phyloP scores from a whole-genome alignment of 1,139 yeast genomes.

The Hanseniaspora uvarum region DNA sequence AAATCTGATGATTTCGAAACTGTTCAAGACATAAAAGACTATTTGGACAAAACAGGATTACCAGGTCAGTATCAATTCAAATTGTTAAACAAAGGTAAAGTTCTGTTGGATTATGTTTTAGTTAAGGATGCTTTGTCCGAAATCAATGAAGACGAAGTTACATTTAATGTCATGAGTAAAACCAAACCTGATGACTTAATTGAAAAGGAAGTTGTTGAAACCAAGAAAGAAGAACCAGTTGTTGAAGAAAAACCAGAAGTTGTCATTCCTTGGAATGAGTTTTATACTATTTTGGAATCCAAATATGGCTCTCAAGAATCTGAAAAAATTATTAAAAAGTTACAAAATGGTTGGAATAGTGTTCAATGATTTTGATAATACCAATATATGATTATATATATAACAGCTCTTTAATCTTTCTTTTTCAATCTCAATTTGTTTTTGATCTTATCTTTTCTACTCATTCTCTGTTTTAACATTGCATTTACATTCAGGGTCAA shows the following conservation, averaged over 20 bases:
- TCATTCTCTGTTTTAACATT: conserved; percentile 12
- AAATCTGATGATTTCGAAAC: conserved; percentile 29
- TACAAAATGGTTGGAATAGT: conserved; percentile 36
- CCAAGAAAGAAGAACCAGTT: neutral
- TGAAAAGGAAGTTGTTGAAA: conserved; percentile 1
- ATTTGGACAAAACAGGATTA: conserved; percentile 29
- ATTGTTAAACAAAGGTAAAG: conserved; percentile 41
- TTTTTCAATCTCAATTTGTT: conserved; percentile 10
- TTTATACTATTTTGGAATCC: conserved; percentile 25
- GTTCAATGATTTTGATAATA: conserved; percentile 22
- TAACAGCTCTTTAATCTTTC: neutral
- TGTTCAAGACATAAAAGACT: conserved; percentile 25
- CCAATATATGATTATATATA: conserved; percentile 17
- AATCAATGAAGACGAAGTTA: conserved; percentile 18
- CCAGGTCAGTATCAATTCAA: conserved; percentile 24
- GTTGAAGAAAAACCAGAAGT: conserved; percentile 4
- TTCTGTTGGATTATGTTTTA: conserved; percentile 36
- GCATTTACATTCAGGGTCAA: neutral
- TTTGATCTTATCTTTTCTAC: conserved; percentile 8
- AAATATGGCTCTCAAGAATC: conserved; percentile 25
- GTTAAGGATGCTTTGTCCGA: conserved; percentile 22
- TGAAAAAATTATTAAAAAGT: conserved; percentile 29
- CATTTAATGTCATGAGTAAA: conserved; percentile 18
- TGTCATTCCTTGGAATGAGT: conserved; percentile 33
- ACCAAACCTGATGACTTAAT: conserved; percentile 17